Conservation (phyloP, 495 filamentous ascomycete genomes). For the Parathielavia appendiculata region DNA sequence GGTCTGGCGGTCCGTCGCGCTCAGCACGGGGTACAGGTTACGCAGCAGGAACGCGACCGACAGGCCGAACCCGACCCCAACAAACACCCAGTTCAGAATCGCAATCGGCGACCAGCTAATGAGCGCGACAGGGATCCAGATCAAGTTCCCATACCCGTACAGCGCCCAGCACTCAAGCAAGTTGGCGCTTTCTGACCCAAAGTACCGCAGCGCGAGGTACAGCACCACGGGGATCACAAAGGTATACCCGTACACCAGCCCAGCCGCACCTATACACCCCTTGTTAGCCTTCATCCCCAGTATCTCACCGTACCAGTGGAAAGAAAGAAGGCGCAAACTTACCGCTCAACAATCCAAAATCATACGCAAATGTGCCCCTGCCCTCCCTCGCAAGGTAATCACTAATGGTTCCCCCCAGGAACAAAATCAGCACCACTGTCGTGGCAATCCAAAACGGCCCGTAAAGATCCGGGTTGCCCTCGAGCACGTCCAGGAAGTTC, state of each 20-base stretch:
- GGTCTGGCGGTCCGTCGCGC: conserved; percentile 84
- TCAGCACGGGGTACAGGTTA: conserved; percentile 90
- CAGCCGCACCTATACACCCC: conserved; percentile 61
- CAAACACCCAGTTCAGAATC: conserved; percentile 89
- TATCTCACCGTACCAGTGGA: neutral
- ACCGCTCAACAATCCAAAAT: conserved; percentile 77
- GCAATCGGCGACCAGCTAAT: conserved; percentile 81
- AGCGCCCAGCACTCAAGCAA: conserved; percentile 89
- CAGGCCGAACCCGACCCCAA: conserved; percentile 80
- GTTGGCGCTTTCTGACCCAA: conserved; percentile 80
- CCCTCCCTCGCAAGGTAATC: conserved; percentile 63
- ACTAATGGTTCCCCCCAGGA: conserved; percentile 89
- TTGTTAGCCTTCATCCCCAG: neutral
- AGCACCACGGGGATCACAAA: conserved; percentile 73
- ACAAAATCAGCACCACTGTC: conserved; percentile 91
- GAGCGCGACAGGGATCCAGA: conserved; percentile 93
- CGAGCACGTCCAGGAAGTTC: conserved; percentile 93
- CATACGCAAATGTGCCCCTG: conserved; percentile 58
- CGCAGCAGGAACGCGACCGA: conserved; percentile 82
- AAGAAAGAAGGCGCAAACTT: conserved; percentile 24
- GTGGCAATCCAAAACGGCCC: conserved; percentile 97
- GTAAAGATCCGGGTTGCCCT: conserved; percentile 97
- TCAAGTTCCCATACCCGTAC: conserved; percentile 91
- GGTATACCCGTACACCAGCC: conserved; percentile 91
- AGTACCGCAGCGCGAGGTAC: conserved; percentile 89